Evolutionary conservation across 371 early-diverging fungal genomes (phyloP).

Genomic region (Mortierella sp.): DNA sequence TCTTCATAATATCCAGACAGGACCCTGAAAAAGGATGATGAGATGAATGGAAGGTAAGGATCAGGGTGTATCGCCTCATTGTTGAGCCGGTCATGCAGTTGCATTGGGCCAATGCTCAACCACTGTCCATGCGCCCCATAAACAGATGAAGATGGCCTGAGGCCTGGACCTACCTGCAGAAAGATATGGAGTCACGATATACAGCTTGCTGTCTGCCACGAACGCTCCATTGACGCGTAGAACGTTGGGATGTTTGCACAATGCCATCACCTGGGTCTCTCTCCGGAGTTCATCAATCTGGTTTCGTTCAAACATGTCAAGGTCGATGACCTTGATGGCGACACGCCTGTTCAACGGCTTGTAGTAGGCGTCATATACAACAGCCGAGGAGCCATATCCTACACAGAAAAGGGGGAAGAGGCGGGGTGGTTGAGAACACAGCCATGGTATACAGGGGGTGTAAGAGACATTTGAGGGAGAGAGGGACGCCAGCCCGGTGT

Average conservation of each 20-base stretch:
- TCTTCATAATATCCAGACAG: constrained; percentile 90
- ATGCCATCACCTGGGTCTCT: constrained; percentile 89
- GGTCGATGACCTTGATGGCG: constrained; percentile 89
- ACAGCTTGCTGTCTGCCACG: constrained; percentile 81
- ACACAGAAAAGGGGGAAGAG: no score
- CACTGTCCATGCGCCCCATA: no score
- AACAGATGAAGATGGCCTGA: no score
- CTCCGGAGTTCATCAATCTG: constrained; percentile 93
- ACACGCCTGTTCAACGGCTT: constrained; percentile 77
- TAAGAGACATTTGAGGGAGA: no score
- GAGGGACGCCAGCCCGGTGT: no score
- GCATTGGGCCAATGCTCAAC: no score
- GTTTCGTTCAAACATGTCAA: constrained; percentile 93
- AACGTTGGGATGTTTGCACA: constrained; percentile 88
- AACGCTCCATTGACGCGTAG: constrained; percentile 86
- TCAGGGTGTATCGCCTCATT: neutral
- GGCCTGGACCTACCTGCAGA: constrained; percentile 71
- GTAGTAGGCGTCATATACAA: constrained; percentile 85
- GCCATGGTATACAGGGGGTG: no score
- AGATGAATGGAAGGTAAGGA: no score
- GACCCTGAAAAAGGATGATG: constrained; percentile 61
- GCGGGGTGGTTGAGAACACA: neutral
- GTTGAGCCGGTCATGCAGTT: no score
- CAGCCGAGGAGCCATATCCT: constrained; percentile 93
- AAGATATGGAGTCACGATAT: constrained; percentile 87